Evolutionary conservation across 768 basidiomycete species (phyloP), one percentile per base, ranked within the genome.

Genomic region (Trichaptum fuscoviolaceum): DNA sequence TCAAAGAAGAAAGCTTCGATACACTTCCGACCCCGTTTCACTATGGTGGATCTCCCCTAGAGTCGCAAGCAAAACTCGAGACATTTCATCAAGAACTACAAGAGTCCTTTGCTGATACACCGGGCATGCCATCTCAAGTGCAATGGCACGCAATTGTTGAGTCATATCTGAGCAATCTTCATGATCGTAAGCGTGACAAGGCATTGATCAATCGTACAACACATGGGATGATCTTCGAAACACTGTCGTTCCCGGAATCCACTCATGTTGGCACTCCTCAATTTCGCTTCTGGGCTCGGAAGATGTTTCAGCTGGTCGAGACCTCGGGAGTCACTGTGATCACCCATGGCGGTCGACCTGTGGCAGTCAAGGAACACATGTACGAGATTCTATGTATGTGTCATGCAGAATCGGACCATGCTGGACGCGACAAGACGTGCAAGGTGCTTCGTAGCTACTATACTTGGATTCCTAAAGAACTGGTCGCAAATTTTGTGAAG

Each of bases 381-480:
- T 93, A 92, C 72, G 87, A 89, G 70, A 81, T 93, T 57, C 79
- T 95, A 57, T 89, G 87, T 70, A 87, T 88, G 70, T 89, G 86
- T 69, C 93, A 94, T 69, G 84, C 81, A 17, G 81, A 82, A 61
- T 78, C 83, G 63, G 79, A 83, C 10, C 92, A 94, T 71, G 90
- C 87, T 17, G 92, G 92, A 27, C 85, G 92, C 24, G 93, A 95
- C 76, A 90, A 86, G 79, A 95, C 93, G 0, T 85, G 84, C 66
- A 80, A 82, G 1, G 79, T 86, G 65, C 83, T 93, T 52, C 81
- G 89, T 62, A 78, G 85, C 67, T 83, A 85, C 70, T 95, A 92
- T 74, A 88, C 90, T 9, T 93, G 89, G 87, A 84, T 95, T 27
- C 92, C 93, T 18, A 94, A 93, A 76, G 89, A 91, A 71, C 86